Conservation (phyloP, 768 basidiomycete genomes). For the Leucogyrophana mollusca region DNA sequence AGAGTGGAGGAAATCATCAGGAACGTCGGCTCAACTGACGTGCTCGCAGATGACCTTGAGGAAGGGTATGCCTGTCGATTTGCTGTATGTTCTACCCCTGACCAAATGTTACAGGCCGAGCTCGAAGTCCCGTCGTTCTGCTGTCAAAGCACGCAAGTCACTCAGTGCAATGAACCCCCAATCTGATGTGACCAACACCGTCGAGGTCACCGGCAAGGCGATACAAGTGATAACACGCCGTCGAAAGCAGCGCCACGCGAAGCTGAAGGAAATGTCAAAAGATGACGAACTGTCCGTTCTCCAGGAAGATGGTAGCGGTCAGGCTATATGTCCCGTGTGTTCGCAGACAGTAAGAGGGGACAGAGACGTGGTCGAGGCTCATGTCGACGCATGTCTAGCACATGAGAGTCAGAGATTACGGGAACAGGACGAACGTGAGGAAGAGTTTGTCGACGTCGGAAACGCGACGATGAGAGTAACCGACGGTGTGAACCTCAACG, state of each 20-base stretch:
- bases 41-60: constrained; percentile 47
- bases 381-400: constrained; percentile 78
- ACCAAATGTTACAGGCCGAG: constrained; percentile 13
- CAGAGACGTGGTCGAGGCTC: constrained; percentile 71
- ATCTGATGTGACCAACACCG: constrained; percentile 23
- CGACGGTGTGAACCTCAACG: constrained; percentile 33
- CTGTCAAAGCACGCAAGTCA: constrained; percentile 42
- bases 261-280: constrained; percentile 63
- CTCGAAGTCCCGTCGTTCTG: constrained; percentile 37
- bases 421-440: constrained; percentile 32
- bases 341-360: constrained; percentile 57
- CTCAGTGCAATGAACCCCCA: constrained; percentile 25
- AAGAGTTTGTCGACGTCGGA: constrained; percentile 33
- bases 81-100: constrained; percentile 27
- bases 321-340: constrained; percentile 72
- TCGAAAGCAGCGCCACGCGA: constrained; percentile 66
- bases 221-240: constrained; percentile 65
- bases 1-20: constrained; percentile 67
- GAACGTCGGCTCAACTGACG: constrained; percentile 60
- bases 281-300: constrained; percentile 45
- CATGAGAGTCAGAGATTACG: constrained; percentile 45
- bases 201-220: constrained; percentile 45
- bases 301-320: constrained; percentile 33
- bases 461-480: constrained; percentile 41
- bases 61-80: constrained; percentile 50